These are phyloP conservation scores for Fraxinus velutina DNA, from an alignment of 305 asterid species.

Conservation along the genomic window DNA sequence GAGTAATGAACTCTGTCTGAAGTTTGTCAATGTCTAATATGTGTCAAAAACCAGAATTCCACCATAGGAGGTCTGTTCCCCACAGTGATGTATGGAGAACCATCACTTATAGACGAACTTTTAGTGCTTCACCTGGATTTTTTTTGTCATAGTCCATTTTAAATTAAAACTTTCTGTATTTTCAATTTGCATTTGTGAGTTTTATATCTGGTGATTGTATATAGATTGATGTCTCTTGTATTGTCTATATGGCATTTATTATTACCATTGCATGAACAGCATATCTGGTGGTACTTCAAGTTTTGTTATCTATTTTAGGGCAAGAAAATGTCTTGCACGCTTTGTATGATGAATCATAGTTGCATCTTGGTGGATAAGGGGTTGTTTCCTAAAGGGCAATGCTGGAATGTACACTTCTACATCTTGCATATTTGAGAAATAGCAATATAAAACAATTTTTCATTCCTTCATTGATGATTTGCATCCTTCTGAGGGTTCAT, in stretches of 20 bases:
- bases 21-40: not conserved
- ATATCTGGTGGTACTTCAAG: not conserved
- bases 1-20: not conserved
- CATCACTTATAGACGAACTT: not conserved
- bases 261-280: not conserved
- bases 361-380: slow-evolving; percentile 2
- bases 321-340: not conserved
- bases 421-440: not conserved
- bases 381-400: slow-evolving; percentile 4
- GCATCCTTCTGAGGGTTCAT: slow-evolving; percentile 2
- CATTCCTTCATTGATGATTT: not conserved
- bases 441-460: not conserved
- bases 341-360: not conserved
- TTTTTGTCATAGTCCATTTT: not conserved
- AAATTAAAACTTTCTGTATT: not conserved
- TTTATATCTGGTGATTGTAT: not conserved
- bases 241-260: not conserved
- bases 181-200: not conserved
- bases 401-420: not conserved
- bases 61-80: not conserved
- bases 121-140: not conserved
- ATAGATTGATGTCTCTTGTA: not conserved
- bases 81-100: not conserved
- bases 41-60: not conserved
- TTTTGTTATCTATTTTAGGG: not conserved